Base-by-base conservation (phyloP, 768 basidiomycete species). In the Mycena vulgaris region DNA sequence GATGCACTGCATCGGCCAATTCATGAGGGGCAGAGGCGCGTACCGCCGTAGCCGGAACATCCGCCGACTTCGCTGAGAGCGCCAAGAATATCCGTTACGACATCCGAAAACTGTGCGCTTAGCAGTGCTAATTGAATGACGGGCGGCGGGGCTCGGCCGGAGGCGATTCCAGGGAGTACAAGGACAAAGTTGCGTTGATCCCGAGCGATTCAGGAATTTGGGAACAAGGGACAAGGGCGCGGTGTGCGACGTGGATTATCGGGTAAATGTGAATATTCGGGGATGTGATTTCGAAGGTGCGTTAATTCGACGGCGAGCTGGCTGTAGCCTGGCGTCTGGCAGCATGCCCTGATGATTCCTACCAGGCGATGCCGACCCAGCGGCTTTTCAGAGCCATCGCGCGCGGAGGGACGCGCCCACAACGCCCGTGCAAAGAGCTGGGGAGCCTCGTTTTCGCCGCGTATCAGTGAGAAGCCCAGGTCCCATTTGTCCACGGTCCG, bases 371-470 rank as follows among this genome's bases (percentile, higher is more conserved):
- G 49, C 48, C 23, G 10, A 16, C 31, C 30, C 45, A 21, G n/a
- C 37, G 30, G 19, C 40, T 53, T 39, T 63, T 63, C 27, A 60
- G 39, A 27, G 40, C 17, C 8, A 40, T 35, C 51, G 62, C 17
- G 27, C 28, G 21, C 11, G 21, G 37, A 37, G 25, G 51, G 66
- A 47, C 17, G 33, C 59, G 35, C 66, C 49, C 58, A 61, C 66
- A 48, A 47, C 47, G 45, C 19, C 63, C 30, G 10, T 33, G 47
- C 47, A 60, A 60, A 31, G 40, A 47, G 28, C 58, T 27, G 10
- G 42, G 19, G 28, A 60, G 28, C 56, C 51, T 67, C 57, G 40
- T 59, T 60, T 67, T 58, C 37, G 25, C 66, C 65, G 66, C 57
- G 66, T 60, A 67, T 67, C 57, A 67, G 25, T 5, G 23, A 53